Conservation (phyloP, 148 eudicot genomes). For the Rhododendron ferrugineum region DNA sequence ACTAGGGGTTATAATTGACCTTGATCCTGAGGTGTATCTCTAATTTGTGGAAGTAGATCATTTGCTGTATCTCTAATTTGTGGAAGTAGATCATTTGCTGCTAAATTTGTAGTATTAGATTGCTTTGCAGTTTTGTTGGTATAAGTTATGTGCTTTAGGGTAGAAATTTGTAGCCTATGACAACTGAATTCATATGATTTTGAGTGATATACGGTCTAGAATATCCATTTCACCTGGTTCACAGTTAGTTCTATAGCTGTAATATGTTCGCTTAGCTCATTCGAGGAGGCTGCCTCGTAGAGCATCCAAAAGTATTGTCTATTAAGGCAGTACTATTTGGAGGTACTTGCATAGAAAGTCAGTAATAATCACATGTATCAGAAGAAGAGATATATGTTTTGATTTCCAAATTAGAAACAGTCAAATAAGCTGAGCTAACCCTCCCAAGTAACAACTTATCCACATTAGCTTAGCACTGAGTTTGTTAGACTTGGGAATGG, state of each 20-base stretch:
- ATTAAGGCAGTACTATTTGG: neutral
- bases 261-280: neutral
- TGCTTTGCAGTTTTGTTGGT: neutral
- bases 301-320: neutral
- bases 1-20: constrained; percentile 73
- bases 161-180: neutral
- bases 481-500: neutral
- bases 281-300: neutral
- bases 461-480: neutral
- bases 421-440: neutral
- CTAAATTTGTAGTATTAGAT: neutral
- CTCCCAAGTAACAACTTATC: neutral
- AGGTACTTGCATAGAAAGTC: neutral
- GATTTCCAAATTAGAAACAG: neutral
- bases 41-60: neutral
- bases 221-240: neutral
- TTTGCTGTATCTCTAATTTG: constrained; percentile 19
- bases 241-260: neutral
- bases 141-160: neutral
- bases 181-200: neutral
- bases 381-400: neutral
- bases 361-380: neutral
- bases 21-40: constrained; percentile 83
- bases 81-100: neutral
- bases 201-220: neutral